These are phyloP conservation scores for Glycine soja DNA, from an alignment of 306 rosid genomes.

Conservation along the genomic window DNA sequence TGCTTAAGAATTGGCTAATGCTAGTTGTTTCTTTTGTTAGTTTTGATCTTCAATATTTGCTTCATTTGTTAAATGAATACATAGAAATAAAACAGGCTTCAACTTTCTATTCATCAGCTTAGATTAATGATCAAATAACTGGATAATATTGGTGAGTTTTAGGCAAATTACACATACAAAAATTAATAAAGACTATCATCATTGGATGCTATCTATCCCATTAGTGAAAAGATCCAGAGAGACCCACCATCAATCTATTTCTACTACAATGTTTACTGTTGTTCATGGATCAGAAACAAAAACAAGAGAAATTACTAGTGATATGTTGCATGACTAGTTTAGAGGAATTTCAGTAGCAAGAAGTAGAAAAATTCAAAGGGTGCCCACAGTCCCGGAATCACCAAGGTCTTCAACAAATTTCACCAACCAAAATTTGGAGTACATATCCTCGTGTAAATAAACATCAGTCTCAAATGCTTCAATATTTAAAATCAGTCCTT, in stretches of 20 bases:
- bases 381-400: conserved; percentile 33
- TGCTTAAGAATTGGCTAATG: not conserved
- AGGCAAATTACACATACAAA: not conserved
- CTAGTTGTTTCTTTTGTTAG: too few species aligned
- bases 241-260: conserved; percentile 45
- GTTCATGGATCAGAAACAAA: conserved; percentile 16
- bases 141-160: not conserved
- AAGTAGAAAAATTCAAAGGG: conserved; percentile 1
- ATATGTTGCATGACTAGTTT: conserved; percentile 16
- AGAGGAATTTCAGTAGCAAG: conserved; percentile 36
- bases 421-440: conserved; percentile 66
- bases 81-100: not conserved
- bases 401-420: conserved; percentile 59
- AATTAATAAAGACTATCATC: not conserved
- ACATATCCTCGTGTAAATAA: conserved; percentile 56
- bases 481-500: conserved; percentile 65
- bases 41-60: not conserved
- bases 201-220: not conserved
- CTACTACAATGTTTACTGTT: conserved; percentile 46
- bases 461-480: conserved; percentile 77
- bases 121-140: too few species aligned
- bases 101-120: not conserved
- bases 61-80: not conserved
- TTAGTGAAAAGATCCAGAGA: not conserved
- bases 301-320: conserved; percentile 9